Conservation (phyloP, 495 filamentous ascomycete genomes). For the Bombardia bombarda region DNA sequence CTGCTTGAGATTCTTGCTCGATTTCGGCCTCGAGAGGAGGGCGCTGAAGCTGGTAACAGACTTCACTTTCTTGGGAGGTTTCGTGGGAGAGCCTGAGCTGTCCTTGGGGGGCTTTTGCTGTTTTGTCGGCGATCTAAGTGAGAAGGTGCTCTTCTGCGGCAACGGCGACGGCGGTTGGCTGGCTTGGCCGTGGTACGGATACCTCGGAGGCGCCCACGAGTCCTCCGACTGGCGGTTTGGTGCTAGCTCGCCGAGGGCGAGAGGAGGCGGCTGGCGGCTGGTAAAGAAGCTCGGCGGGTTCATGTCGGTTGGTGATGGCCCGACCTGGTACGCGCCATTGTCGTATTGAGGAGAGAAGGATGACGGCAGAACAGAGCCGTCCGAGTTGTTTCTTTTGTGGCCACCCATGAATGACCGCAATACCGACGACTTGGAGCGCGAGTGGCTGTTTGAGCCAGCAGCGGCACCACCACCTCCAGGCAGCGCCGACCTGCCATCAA, state of each 20-base stretch:
- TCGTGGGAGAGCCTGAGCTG: conserved; percentile 38
- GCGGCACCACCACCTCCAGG: no score
- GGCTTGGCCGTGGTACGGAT: no score
- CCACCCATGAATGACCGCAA: conserved; percentile 46
- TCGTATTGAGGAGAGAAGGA: conserved; percentile 13
- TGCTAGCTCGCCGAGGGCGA: conserved; percentile 43
- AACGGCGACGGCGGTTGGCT: conserved; percentile 34
- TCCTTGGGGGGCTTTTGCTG: conserved; percentile 39
- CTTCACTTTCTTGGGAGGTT: conserved; percentile 77
- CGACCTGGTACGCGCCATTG: conserved; percentile 1
- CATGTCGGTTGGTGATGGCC: conserved; percentile 1
- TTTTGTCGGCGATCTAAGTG: conserved; percentile 54
- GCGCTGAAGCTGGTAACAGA: conserved; percentile 70
- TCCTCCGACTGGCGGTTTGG: conserved; percentile 36
- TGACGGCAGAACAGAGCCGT: conserved; percentile 34
- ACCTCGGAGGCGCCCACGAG: conserved; percentile 28
- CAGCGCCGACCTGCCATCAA: no score
- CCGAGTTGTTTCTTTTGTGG: conserved; percentile 41
- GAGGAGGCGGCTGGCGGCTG: no score
- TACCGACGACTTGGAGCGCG: conserved; percentile 50
- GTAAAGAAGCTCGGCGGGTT: conserved; percentile 14
- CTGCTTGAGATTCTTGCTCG: conserved; percentile 45
- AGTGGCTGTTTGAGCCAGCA: conserved; percentile 16
- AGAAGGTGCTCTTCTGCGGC: conserved; percentile 57
- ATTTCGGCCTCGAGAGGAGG: conserved; percentile 49